Evolutionary conservation across 306 rosid species (phyloP), one percentile per base, ranked within the genome.

Genomic region (Quercus alba): DNA sequence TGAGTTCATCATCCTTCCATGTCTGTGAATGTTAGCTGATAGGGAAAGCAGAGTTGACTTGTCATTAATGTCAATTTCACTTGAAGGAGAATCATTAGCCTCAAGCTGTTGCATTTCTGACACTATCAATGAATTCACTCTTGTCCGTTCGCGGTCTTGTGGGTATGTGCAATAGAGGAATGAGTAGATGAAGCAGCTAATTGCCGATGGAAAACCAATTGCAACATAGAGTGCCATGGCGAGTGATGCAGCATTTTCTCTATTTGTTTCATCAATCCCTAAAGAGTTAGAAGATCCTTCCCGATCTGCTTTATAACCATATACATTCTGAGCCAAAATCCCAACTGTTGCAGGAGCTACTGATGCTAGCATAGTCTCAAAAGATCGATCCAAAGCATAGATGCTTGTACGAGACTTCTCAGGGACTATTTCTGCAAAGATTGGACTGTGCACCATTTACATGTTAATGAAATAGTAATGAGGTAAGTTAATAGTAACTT

Each of bases 351-450:
- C 84, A 19, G 97, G 97, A 80, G 97, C 97, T 57, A 94, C 92
- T 5, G 98, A 92, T 3, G 94, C 73, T 61, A 92, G 59, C 20
- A 92, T 78, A 26, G 90, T 75, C 82, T 92, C 97, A 6, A 92
- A 88, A 38, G 92, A 88, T 81, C 84, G 80, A 81, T 94, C 97
- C 84, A 94, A 73, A 12, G 97, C 97, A 68, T 92, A 90, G 73
- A 94, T 82, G 78, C 87, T 84, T 0, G 97, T 89, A 1, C 97
- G 89, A 3, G 98, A 94, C 84, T 78, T 92, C 86, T 88, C 91
- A 17, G 94, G 92, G 31, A 94, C 97, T 81, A 92, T 92, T 85
- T 94, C 97, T 84, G 98, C 98, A 88, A 92, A 94, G 87, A 94
- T 94, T 69, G 97, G 98, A 85, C 98, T 90, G 93, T 70, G 70